Conservation (phyloP, 1,139 yeast species). For the Taphrina pruni region DNA sequence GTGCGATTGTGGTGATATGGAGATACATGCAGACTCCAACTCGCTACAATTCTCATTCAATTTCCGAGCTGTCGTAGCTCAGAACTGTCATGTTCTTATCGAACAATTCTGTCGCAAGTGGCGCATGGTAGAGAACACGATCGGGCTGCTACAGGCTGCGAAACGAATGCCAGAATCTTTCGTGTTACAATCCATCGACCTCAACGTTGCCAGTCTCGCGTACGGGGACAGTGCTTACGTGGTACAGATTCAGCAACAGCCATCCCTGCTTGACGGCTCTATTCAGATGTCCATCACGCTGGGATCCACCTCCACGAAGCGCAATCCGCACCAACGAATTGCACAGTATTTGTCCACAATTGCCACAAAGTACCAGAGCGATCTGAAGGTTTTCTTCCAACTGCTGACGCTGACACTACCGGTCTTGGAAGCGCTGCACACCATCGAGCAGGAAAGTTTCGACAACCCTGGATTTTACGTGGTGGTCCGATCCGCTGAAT, state of each 20-base stretch:
- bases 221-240: slow-evolving; percentile 15
- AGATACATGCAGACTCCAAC: slow-evolving; percentile 9
- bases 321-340: slow-evolving; percentile 28
- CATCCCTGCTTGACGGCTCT: slow-evolving; percentile 1
- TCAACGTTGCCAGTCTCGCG: background rate
- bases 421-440: slow-evolving; percentile 17
- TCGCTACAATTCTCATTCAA: slow-evolving; percentile 18
- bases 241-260: slow-evolving; percentile 14
- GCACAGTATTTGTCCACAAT: slow-evolving; percentile 5
- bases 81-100: background rate
- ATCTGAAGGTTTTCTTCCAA: slow-evolving; percentile 9
- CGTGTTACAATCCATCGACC: background rate
- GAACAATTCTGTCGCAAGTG: slow-evolving; percentile 23
- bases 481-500: slow-evolving; percentile 19
- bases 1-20: slow-evolving; percentile 9
- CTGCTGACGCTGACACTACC: slow-evolving; percentile 16
- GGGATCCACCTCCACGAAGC: background rate
- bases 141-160: slow-evolving; percentile 6
- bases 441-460: slow-evolving; percentile 15
- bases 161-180: background rate
- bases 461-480: slow-evolving; percentile 15
- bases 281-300: slow-evolving; percentile 8
- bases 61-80: slow-evolving; percentile 11
- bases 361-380: background rate
- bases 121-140: slow-evolving; percentile 22